Base-by-base conservation (phyloP, 2,329 filamentous ascomycete species). In the Colletotrichum coccodes region DNA sequence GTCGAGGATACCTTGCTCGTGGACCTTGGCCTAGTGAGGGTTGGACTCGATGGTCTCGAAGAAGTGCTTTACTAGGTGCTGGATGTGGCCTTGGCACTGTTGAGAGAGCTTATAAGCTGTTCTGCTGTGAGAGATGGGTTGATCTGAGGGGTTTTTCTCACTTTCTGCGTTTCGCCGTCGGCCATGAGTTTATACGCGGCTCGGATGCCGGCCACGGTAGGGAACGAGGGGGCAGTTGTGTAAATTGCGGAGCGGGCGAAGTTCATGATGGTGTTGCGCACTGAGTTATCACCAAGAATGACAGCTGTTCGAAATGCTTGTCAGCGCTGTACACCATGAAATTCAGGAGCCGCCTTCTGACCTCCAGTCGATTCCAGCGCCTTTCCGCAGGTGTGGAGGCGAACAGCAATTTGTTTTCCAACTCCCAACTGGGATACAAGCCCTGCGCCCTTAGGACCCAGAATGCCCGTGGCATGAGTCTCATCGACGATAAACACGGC, bases 401-500 rank as follows among this genome's bases (percentile, higher is more conserved):
- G 75, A 36, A 85, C 80, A 42, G 86, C 85, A 72, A 86, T 84
- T 14, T 82, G 77, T 12, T 83, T 78, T 67, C 89, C 80, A 0
- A 89, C 71, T 0, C 85, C 86, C 3, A 88, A 75, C 40, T 79
- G 76, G 64, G 81, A 81, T 4, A 89, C 85, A 4, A 88, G 73
- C 0, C 87, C 87, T 0, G 77, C 76, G 0, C 87, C 87, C 1
- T 80, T 76, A 0, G 78, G 78, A 0, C 87, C 87, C 70, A 86
- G 81, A 0, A 86, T 77, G 0, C 87, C 87, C 16, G 80, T 84
- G 0, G 82, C 80, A 72, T 89, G 87, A 0, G 87, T 87, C 69
- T 90, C 87, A 69, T 90, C 87, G 0, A 89, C 80, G 14, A 89
- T 76, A 36, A 89, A 81, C 70, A 87, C 82, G 3, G 79, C 83